These are phyloP conservation scores for Pseudogymnoascus sp. DNA, from an alignment of 2,329 filamentous ascomycete species.

Conservation along the genomic window DNA sequence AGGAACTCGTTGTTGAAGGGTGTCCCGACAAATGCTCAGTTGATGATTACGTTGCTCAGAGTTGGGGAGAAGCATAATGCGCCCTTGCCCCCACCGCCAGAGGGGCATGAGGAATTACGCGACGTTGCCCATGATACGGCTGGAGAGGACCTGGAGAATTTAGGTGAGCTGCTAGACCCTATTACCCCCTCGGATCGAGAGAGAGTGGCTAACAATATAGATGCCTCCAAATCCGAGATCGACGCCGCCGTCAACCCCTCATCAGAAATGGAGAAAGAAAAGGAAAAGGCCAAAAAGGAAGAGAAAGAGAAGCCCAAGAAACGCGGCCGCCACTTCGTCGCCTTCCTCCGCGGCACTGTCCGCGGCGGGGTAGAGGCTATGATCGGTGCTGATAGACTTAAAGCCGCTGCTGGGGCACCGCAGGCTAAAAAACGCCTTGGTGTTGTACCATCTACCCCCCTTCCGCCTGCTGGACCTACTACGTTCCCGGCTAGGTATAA, in stretches of 20 bases:
- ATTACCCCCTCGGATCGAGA: not conserved
- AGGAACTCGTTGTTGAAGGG: conserved; percentile 73
- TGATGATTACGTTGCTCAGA: conserved; percentile 72
- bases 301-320: conserved; percentile 19
- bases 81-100: conserved; percentile 51
- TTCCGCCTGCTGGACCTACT: conserved; percentile 56
- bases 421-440: conserved; percentile 66
- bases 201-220: conserved; percentile 14
- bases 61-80: conserved; percentile 76
- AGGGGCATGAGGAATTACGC: conserved; percentile 32
- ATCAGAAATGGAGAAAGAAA: conserved; percentile 37
- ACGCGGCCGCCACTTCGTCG: conserved; percentile 40
- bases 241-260: conserved; percentile 30
- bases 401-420: conserved; percentile 53
- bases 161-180: conserved; percentile 39
- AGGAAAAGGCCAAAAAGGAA: conserved; percentile 26
- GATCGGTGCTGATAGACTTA: conserved; percentile 62
- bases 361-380: conserved; percentile 67
- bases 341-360: conserved; percentile 61
- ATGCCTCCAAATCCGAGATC: conserved; percentile 24
- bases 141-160: conserved; percentile 44
- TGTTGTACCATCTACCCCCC: conserved; percentile 46
- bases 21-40: conserved; percentile 78
- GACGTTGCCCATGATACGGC: conserved; percentile 32
- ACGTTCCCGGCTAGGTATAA: conserved; percentile 68